phyloP scores from a whole-genome alignment of 1,284 basidiomycete species.

The Ceratorhiza oryzae-sativae region DNA sequence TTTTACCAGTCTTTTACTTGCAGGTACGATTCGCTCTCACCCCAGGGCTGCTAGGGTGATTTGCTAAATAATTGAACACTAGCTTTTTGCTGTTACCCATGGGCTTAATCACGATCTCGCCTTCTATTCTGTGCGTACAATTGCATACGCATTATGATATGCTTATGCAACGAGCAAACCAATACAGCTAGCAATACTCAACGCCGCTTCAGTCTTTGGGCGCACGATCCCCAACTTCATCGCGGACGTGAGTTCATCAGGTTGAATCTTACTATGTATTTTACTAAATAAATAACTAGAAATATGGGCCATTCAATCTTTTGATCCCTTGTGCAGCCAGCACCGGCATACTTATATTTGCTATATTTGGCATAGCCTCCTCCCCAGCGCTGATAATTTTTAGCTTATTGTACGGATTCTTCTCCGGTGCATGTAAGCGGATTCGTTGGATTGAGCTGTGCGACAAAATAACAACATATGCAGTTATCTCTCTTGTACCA shows the following conservation, averaged over 20 bases:
- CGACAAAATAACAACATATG: background rate
- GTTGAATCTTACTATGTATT: background rate
- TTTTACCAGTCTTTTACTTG: conserved; percentile 35
- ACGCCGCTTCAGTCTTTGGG: conserved; percentile 38
- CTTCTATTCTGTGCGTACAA: conserved; percentile 37
- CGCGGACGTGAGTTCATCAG: conserved; percentile 1
- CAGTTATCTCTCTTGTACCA: conserved; percentile 36
- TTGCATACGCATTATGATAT: background rate
- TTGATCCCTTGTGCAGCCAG: conserved; percentile 34
- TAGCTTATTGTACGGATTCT: conserved; percentile 42
- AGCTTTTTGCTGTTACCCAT: conserved; percentile 34
- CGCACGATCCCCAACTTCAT: conserved; percentile 34
- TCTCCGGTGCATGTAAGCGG: conserved; percentile 39
- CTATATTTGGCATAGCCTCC: conserved; percentile 39
- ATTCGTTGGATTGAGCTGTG: background rate
- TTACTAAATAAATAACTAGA: conserved; percentile 8
- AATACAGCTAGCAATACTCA: conserved; percentile 36
- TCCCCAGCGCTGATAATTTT: conserved; percentile 39
- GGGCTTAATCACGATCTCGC: conserved; percentile 24
- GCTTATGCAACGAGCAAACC: background rate
- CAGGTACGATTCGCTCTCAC: too few relatives aligned
- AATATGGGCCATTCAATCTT: conserved; percentile 38
- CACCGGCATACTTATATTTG: conserved; percentile 26
- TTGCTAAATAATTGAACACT: background rate
- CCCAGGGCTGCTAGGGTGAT: too few relatives aligned